A percentile compares a stretch with the other conserved stretches of the same genome.
These are phyloP conservation scores for Daldinia concentrica DNA, from an alignment of 495 filamentous ascomycete genomes.

Conservation along the genomic window DNA sequence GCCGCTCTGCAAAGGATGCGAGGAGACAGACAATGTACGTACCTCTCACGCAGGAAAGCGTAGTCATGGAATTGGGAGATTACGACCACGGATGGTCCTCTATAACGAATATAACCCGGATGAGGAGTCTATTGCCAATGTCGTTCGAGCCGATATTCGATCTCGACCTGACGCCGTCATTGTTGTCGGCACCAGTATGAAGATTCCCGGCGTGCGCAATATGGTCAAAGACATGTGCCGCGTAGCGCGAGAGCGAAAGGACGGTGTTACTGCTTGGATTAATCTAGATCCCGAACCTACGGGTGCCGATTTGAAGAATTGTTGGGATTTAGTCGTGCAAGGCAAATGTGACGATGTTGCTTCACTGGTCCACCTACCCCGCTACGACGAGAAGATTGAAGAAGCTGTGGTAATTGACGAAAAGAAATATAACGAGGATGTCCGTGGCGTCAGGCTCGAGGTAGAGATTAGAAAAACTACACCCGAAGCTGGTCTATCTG, in stretches of 20 bases:
- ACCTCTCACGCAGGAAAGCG: conserved; percentile 82
- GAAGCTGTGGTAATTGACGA: conserved; percentile 53
- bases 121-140: conserved; percentile 91
- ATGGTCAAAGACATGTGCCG: conserved; percentile 91
- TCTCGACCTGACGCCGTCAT: conserved; percentile 88
- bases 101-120: conserved; percentile 99
- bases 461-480: conserved; percentile 45
- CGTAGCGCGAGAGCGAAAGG: conserved; percentile 77
- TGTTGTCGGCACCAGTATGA: conserved; percentile 93
- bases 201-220: conserved; percentile 89
- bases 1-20: conserved; percentile 82
- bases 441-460: conserved; percentile 51
- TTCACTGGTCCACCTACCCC: conserved; percentile 72
- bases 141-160: conserved; percentile 83
- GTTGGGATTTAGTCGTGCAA: conserved; percentile 89
- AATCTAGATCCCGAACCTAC: conserved; percentile 85
- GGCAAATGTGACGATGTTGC: conserved; percentile 92
- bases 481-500: conserved; percentile 32
- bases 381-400: conserved; percentile 74
- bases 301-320: conserved; percentile 85
- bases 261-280: conserved; percentile 94
- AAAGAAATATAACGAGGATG: conserved; percentile 49
- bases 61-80: conserved; percentile 90
- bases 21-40: conserved; percentile 77
- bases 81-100: conserved; percentile 92